Evolutionary conservation across 2,329 filamentous ascomycete genomes (phyloP), one percentile per base, ranked within the genome.

Genomic region (Hymenoscyphus salicellus): DNA sequence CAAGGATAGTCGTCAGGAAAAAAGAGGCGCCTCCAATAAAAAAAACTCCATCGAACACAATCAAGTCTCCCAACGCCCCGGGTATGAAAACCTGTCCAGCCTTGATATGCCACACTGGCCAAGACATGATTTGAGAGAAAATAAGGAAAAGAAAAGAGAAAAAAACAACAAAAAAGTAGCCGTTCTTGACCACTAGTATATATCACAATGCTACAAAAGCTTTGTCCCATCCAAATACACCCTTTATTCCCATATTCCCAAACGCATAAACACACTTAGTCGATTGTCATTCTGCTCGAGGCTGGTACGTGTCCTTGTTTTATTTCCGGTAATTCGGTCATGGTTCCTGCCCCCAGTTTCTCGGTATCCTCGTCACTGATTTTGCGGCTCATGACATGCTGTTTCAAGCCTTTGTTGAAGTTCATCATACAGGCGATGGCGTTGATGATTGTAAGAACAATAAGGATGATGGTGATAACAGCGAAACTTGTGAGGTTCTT

Each of bases 401-500:
- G 88, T 81, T 96, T 97, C 66, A 99, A 82, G 8, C 95, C 95
- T 70, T 89, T 89, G 77, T 89, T 86, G 79, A 98, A 99, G 80
- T 98, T 98, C 77, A 84, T 81, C 78, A 92, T 93, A 83, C 94
- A 98, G 72, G 94, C 83, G 74, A 90, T 87, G 46, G 92, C 93
- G 72, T 96, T 93, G 76, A 85, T 79, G 72, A 99, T 97, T 65
- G 95, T 99, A 68, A 93, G 81, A 60, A 98, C 80, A 72, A 99
- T 92, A 66, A 98, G 82, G 32, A 96, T 79, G 65, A 99, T 91
- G 49, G 95, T 97, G 73, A 99, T 89, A 68, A 97, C 88, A 60
- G 95, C 94, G 74, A 99, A 99, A 65, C 93, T 92, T 5, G 94
- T 97, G 74, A 99, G 83, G 17, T 91, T 94, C 74, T 90, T 90